Evolutionary conservation across 2,329 filamentous ascomycete species (phyloP).

Genomic region (Periconia sp.): DNA sequence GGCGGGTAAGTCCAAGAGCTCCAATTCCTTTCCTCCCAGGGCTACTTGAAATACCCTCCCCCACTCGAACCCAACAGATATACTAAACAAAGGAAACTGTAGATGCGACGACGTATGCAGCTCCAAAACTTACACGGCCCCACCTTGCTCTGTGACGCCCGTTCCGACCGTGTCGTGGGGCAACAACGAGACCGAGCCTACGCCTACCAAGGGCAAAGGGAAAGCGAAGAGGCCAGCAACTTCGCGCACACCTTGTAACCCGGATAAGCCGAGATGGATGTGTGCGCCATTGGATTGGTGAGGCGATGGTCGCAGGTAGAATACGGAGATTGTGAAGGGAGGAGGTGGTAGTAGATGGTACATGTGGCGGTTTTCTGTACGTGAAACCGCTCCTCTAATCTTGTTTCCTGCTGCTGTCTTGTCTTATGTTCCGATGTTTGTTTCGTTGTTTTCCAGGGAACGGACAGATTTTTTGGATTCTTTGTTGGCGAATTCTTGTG

Average conservation of each 20-base stretch:
- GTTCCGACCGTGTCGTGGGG: background rate
- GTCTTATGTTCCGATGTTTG: no score
- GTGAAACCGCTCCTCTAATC: no score
- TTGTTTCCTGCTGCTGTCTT: no score
- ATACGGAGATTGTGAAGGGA: no score
- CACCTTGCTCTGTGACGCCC: background rate
- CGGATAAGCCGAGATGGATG: conserved; percentile 3
- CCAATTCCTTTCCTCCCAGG: no score
- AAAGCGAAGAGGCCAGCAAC: background rate
- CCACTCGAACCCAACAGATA: background rate
- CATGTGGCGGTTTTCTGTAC: no score
- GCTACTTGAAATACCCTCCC: background rate
- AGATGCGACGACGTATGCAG: conserved; percentile 5
- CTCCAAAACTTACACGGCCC: background rate
- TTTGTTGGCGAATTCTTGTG: no score
- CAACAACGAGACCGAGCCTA: background rate
- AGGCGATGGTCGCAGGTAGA: background rate
- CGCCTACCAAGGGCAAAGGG: background rate
- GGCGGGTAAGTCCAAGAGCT: conserved; percentile 3
- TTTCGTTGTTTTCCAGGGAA: no score
- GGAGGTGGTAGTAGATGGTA: no score
- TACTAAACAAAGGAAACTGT: background rate
- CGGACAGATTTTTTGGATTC: no score
- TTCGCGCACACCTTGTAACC: conserved; percentile 1
- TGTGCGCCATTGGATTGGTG: conserved; percentile 6